Base-by-base conservation (phyloP, 2,329 filamentous ascomycete species). In the Neofusicoccum parvum region DNA sequence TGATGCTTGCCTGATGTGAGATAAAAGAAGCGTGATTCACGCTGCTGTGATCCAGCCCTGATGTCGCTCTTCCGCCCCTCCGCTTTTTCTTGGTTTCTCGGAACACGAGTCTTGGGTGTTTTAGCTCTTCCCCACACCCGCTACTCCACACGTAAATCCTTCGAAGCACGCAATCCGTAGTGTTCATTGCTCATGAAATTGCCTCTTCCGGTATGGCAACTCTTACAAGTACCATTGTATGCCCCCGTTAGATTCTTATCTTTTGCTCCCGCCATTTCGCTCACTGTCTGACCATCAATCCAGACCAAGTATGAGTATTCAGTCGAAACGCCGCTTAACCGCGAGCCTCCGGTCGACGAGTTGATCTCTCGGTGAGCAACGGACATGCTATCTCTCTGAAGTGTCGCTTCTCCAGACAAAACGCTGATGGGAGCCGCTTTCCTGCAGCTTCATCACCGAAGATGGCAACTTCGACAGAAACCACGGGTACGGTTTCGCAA, bases 401-500 rank as follows among this genome's bases (percentile, higher is more conserved):
- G 10, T 20, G 15, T n/a, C 39, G 6, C 53, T 32, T n/a, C 15
- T 15, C 20, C 11, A 17, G 54, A 20, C 27, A 32, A 45, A 9
- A 17, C 43, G n/a, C 43, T 45, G n/a, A 45, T 15, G 43, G 6
- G 11, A 15, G 36, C 6, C 34, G 6, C 17, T 12, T 32, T 5
- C 32, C 50, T 17, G 32, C 32, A 80, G 79, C 53, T 87, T 86
- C 73, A 78, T 88, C 51, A 83, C 83, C 20, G 45, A 69, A 62
- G 70, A 75, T 34, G 78, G 78, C 34, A 81, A 80, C 27, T 88
- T 87, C 70, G 84, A 88, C 71, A 81, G 86, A 34, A 88, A 87
- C 66, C 85, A 87, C 71, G 83, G 82, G 68, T 69, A 65, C 10
- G 41, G 23, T 10, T 9, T 15, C 41, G 11, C 41, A n/a, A 3